Base-by-base conservation (phyloP, 805 yeast genomes). In the Tetrapisispora nanseiensis region DNA sequence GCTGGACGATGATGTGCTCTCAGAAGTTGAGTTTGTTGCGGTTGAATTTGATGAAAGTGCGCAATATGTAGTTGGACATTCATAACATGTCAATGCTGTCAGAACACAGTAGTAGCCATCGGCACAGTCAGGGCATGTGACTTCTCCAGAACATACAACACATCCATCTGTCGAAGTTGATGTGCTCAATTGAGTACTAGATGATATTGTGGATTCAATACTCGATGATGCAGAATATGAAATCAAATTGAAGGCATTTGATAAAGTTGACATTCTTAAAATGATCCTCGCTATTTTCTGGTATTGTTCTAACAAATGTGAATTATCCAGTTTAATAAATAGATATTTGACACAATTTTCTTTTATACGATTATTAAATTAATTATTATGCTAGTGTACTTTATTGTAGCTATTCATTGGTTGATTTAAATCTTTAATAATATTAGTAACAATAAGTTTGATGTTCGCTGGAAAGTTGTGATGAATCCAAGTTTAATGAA, bases 21-120 rank as follows among this genome's bases (percentile, higher is more conserved):
- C 36, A 2, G 57, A 47, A 4, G 46, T 33, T 2, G 56, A 40
- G 1, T 39, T 40, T 51, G 43, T 44, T 9, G 40, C 39, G 5
- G 49, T 44, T 6, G 46, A 29, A 2, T 56, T 41, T 2, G 58
- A 42, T 12, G 56, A 44, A 42, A 63, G 61, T 2, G 64, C 54
- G 57, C 86, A 81, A 47, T 69, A 69, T 0, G 75, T 70, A 6
- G 58, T 56, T 0, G 89, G 75, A 56, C 90, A 82, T 37, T 64
- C 43, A 2, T 59, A 41, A 55, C 89, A 82, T 1, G 85, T 69
- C 48, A 72, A 78, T 1, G 74, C 62, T 0, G 82, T 69, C 51
- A 72, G 58, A 2, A 64, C 68, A 58, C 90, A 82, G 50, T 66
- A 65, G 54, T 79, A 75, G 47, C 70, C 71, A 12, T 51, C 54